Evolutionary conservation across 108 stramenopile genomes (phyloP), one percentile per base, ranked within the genome.

Genomic region (Skeletonema potamos): DNA sequence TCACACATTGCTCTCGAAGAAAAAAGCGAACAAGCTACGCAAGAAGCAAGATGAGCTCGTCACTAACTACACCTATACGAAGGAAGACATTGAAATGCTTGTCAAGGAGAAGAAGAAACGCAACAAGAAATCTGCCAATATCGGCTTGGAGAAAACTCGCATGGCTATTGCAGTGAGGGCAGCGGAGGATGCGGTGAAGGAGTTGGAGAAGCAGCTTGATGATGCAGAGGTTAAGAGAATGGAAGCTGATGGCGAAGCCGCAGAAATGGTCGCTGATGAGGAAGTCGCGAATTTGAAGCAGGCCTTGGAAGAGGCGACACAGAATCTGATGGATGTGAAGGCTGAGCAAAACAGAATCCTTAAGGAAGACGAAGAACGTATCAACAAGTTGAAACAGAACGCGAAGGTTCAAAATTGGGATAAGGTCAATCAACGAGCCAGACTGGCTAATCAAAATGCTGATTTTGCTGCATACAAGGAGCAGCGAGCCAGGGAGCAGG

Each of bases 371-470:
- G 70, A 87, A 41, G 71, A 84, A 28, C 85, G 94, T 9, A 86
- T 73, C 46, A 66, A 83, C 36, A 70, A 62, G 27, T 63, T 92
- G 58, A 84, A 76, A 24, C 61, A 60, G 46, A 84, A 86, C 13
- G 63, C 76, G 4, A 91, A 87, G 66, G 79, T 90, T 65, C 77
- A 68, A 36, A 88, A 91, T 44, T 95, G 94, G 94, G 87, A 82
- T 27, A 92, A 91, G 67, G 91, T 95, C 54, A 95, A 95, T 61
- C 70, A 89, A 61, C 87, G 90, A 46, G 90, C 89, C 22, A 71
- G 73, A 37, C 28, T 87, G 61, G 80, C 79, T 32, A 95, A 95
- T 64, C 84, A 87, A 67, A 73, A 70, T 62, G 83, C 90, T 26
- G 94, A 92, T 55, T 82, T 86, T 58, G 84, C 85, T 60, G 79